phyloP scores from a whole-genome alignment of 306 rosid genomes.

The Dicorynia guianensis region DNA sequence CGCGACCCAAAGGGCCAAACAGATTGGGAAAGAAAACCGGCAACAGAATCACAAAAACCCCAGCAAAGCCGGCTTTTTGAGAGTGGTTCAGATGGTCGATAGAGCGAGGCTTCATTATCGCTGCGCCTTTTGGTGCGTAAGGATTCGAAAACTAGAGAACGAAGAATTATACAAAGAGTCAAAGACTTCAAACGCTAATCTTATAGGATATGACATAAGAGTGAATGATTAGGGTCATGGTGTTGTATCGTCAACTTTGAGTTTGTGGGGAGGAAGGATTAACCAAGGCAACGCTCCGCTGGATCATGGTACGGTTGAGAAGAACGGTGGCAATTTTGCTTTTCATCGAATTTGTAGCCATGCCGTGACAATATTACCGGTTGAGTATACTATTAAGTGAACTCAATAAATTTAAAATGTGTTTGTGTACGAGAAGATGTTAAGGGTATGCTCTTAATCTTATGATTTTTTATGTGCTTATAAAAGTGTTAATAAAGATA shows the following conservation, averaged over 20 bases:
- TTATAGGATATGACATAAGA: neutral
- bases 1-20: constrained; percentile 75
- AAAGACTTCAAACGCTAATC: no score
- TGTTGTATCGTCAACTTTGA: neutral
- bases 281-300: neutral
- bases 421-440: no score
- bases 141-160: neutral
- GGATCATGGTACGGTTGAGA: neutral
- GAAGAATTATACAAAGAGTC: neutral
- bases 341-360: no score
- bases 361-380: no score
- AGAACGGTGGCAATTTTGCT: no score
- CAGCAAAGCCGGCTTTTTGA: constrained; percentile 63
- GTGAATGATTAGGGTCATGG: neutral
- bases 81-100: constrained; percentile 46
- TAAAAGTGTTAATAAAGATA: no score
- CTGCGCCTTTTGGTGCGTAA: neutral
- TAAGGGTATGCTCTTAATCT: no score
- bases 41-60: constrained; percentile 65
- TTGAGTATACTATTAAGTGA: no score
- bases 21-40: constrained; percentile 68
- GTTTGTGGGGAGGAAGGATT: neutral
- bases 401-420: no score
- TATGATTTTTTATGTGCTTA: no score
- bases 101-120: constrained; percentile 39